Conservation (phyloP, 768 basidiomycete genomes). For the Omphalotus guepiniiformis region DNA sequence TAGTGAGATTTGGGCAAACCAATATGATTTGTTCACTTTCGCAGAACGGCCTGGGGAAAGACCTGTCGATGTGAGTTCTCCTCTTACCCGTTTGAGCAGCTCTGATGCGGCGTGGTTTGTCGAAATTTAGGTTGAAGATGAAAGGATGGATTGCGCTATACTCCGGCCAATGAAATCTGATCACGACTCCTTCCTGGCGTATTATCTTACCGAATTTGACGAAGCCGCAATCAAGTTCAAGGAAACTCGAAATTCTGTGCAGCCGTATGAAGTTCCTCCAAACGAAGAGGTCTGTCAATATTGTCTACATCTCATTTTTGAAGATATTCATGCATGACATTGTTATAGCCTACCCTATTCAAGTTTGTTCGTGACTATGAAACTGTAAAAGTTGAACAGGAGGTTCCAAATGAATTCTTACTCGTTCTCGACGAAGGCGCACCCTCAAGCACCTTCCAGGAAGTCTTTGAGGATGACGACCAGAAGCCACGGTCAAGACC, state of each 20-base stretch:
- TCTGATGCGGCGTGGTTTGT: not conserved
- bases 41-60: constrained; percentile 84
- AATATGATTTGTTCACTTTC: constrained; percentile 84
- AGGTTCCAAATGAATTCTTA: constrained; percentile 80
- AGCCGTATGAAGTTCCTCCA: constrained; percentile 43
- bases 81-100: not conserved
- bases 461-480: constrained; percentile 28
- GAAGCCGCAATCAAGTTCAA: constrained; percentile 67
- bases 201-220: constrained; percentile 77
- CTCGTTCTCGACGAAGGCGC: constrained; percentile 68
- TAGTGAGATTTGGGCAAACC: constrained; percentile 83
- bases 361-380: constrained; percentile 82
- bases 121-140: constrained; percentile 58
- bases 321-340: not conserved
- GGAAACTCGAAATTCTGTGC: constrained; percentile 39
- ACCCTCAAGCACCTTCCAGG: constrained; percentile 26
- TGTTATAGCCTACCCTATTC: constrained; percentile 60
- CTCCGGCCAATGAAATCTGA: constrained; percentile 86
- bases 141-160: constrained; percentile 80
- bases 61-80: constrained; percentile 51
- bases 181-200: constrained; percentile 83
- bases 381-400: constrained; percentile 81
- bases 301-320: not conserved
- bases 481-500: constrained; percentile 20
- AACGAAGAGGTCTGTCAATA: constrained; percentile 47